Base-by-base conservation (phyloP, 2,329 filamentous ascomycete species). In the Claviceps africana region DNA sequence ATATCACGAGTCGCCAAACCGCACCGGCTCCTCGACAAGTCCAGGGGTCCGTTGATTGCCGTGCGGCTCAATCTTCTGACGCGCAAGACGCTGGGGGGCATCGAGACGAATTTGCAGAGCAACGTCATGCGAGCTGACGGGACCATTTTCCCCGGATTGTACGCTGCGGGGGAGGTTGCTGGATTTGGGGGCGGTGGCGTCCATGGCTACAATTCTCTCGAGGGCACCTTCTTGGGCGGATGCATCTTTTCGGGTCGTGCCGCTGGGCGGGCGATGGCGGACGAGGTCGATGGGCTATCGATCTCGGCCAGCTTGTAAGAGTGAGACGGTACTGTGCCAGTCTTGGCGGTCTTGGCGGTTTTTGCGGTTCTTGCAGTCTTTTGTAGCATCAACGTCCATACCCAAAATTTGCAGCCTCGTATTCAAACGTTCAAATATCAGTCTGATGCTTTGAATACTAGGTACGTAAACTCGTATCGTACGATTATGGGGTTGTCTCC, bases 141-240 rank as follows among this genome's bases (percentile, higher is more conserved):
- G 10, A 64, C 59, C 8, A 56, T 62, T 0, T 81, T 82, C 58
- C 68, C 72, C 0, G 78, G 78, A 0, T 58, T 82, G 15, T 82
- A 81, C 52, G 78, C 79, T 0, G 79, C 78, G 0, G 79, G 79
- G 6, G 79, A 82, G 60, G 76, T 68, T 1, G 77, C 78, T 0
- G 79, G 79, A 0, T 82, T 82, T 53, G 79, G 79, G 0, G 79
- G 79, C 2, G 79, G 79, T 2, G 79, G 79, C 17, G 75, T 82
- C 1, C 79, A 82, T 56, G 79, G 79, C 0, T 82, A 82, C 58
- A 79, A 70, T 57, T 76, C 79, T 1, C 72, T 82, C 37, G 79
- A 82, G 62, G 79, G 79, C 0, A 82, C 79, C 0, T 82, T 82
- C 59, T 58, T 82, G 4, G 79, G 79, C 15, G 79, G 79, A 0